Base-by-base conservation (phyloP, 2,329 filamentous ascomycete genomes). In the Ophiostoma angusticollis region DNA sequence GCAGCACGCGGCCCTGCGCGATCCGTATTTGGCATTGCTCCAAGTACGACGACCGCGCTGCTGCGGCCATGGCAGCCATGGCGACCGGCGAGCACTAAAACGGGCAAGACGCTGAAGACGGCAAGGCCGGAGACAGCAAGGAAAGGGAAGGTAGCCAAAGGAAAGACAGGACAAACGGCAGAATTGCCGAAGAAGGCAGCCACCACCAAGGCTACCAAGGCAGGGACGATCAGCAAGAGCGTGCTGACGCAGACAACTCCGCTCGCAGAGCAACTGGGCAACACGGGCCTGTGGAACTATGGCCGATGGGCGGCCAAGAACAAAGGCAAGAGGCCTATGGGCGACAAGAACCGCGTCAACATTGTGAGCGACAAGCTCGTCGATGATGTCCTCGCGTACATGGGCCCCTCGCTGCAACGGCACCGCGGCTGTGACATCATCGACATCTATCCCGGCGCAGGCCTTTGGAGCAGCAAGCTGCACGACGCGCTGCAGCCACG, bases 371-470 rank as follows among this genome's bases (percentile, higher is more conserved):
- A 68, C 12, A 48, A 57, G 25, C 60, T 78, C 13, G 74, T 70
- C 47, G 62, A 85, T 52, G 78, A 89, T 49, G 62, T 82, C 12
- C 50, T 93, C 32, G 55, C 72, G 6, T 83, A 83, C 44, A 61
- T 93, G n/a, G 74, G 71, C 3, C 69, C 72, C 1, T 76, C 75
- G 3, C 68, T 96, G 14, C 62, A 74, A 24, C 71, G 74, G 31
- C 79, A 91, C 56, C 63, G 67, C 35, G 83, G 84, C 39, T 86
- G 87, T 59, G 86, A 93, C 51, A 70, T 96, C 31, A 64, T 98
- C 50, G 89, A 96, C 54, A 64, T 94, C 40, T 84, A 87, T 55
- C 89, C 89, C 0, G 86, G 86, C 12, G 63, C 63, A 1, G 84
- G 86, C 8, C 39, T 93, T 3, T 91, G 81, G 74, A 93, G 87